Evolutionary conservation across 768 basidiomycete genomes (phyloP).

Genomic region (Hortiboletus campestris): DNA sequence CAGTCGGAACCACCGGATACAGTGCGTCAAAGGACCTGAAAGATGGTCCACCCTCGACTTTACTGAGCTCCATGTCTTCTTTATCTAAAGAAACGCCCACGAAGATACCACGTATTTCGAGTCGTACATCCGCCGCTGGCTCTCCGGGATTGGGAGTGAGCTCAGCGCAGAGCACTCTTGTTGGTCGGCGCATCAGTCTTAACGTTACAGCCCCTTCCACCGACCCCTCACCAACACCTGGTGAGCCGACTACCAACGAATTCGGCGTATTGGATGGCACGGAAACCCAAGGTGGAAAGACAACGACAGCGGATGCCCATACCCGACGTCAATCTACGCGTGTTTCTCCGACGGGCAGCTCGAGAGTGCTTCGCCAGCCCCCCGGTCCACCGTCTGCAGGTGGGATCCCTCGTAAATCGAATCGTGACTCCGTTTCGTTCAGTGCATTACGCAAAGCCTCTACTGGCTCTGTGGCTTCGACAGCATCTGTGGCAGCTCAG

Average conservation of each 20-base stretch:
- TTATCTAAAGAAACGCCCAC: conserved; percentile 84
- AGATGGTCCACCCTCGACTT: conserved; percentile 54
- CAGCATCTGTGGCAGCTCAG: conserved; percentile 51
- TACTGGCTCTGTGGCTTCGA: conserved; percentile 73
- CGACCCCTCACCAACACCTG: conserved; percentile 60
- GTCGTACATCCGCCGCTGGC: conserved; percentile 69
- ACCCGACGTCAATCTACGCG: conserved; percentile 57
- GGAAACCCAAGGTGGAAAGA: conserved; percentile 47
- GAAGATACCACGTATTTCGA: conserved; percentile 91
- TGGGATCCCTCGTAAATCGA: conserved; percentile 60
- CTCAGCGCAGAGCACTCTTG: conserved; percentile 45
- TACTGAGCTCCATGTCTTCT: conserved; percentile 49
- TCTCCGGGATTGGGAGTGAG: conserved; percentile 71
- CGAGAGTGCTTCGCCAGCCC: conserved; percentile 67
- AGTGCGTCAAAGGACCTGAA: conserved; percentile 53
- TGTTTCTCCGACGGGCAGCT: conserved; percentile 58
- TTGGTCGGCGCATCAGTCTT: conserved; percentile 65
- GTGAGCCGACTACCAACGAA: conserved; percentile 55
- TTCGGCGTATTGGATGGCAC: conserved; percentile 77
- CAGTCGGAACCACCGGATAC: conserved; percentile 64
- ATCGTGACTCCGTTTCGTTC: conserved; percentile 79
- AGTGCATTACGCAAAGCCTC: conserved; percentile 79
- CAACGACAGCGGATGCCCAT: conserved; percentile 31
- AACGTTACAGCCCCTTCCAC: conserved; percentile 56
- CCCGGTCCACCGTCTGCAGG: conserved; percentile 45